phyloP scores from a whole-genome alignment of 129 eudicot species.

The Pseudognaphalium luteoalbum region DNA sequence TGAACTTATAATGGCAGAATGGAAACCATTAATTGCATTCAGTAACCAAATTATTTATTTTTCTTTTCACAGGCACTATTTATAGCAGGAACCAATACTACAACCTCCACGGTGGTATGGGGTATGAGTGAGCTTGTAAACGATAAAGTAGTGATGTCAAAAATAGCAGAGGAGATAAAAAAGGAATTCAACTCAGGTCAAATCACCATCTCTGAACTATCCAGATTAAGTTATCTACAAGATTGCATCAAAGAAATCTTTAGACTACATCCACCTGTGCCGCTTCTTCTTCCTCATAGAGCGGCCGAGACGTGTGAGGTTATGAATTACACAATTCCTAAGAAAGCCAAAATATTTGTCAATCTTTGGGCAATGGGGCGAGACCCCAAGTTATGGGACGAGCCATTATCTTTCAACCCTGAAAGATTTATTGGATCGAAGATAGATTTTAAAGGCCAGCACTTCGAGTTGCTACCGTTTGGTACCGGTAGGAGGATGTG shows the following conservation, averaged over 20 bases:
- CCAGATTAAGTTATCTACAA: slow-evolving; percentile 15
- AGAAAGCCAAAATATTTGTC: slow-evolving; percentile 20
- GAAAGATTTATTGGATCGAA: slow-evolving; percentile 36
- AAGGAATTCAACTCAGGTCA: not conserved
- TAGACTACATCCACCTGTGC: slow-evolving; percentile 34
- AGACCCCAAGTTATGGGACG: slow-evolving; percentile 36
- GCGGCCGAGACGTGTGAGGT: slow-evolving; percentile 36
- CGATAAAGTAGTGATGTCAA: slow-evolving; percentile 21
- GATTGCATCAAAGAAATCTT: slow-evolving; percentile 37
- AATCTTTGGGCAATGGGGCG: slow-evolving; percentile 44
- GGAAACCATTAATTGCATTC: too few relatives aligned
- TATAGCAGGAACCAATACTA: too few relatives aligned
- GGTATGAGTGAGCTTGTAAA: slow-evolving; percentile 34
- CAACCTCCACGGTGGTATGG: too few relatives aligned
- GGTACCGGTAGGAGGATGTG: slow-evolving; percentile 47
- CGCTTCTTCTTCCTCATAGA: slow-evolving; percentile 31
- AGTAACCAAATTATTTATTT: too few relatives aligned
- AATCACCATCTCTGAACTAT: slow-evolving; percentile 1
- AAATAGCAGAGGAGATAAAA: slow-evolving; percentile 21
- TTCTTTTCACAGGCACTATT: too few relatives aligned
- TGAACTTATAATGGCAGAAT: too few relatives aligned
- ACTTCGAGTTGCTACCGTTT: slow-evolving; percentile 31
- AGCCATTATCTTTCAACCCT: slow-evolving; percentile 26
- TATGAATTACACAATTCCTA: slow-evolving; percentile 37
- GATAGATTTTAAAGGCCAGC: slow-evolving; percentile 22